Evolutionary conservation across 2,329 filamentous ascomycete species (phyloP).

Genomic region (Alternaria tenuissima): DNA sequence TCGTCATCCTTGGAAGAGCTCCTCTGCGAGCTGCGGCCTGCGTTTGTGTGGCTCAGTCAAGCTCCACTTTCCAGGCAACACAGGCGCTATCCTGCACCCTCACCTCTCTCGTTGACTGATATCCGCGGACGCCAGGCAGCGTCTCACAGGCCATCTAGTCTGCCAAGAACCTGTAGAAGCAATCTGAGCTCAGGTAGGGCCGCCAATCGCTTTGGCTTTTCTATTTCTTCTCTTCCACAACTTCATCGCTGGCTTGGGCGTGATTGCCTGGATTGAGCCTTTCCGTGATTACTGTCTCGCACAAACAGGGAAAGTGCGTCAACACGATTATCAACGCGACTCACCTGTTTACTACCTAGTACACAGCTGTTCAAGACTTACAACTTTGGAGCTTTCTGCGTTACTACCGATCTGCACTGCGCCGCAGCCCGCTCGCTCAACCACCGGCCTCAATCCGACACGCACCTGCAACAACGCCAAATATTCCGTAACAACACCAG

Average conservation of each 20-base stretch:
- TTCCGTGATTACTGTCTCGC: conserved; percentile 8
- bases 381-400: neutral
- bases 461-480: neutral
- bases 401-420: conserved; percentile 6
- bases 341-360: neutral
- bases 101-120: conserved; percentile 12
- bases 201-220: neutral
- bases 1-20: neutral
- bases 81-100: conserved; percentile 17
- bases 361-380: neutral
- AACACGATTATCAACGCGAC: neutral
- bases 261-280: neutral
- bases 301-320: conserved; percentile 12
- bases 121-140: conserved; percentile 18
- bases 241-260: conserved; percentile 7
- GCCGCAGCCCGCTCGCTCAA: conserved; percentile 9
- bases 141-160: conserved; percentile 14
- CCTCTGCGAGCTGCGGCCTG: conserved; percentile 9
- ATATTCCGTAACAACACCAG: neutral
- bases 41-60: conserved; percentile 13
- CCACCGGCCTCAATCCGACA: conserved; percentile 2
- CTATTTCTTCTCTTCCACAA: conserved; percentile 9
- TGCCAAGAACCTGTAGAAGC: conserved; percentile 19
- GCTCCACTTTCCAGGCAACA: conserved; percentile 32
- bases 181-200: conserved; percentile 8